Percentiles rank a stretch among this genome's conserved stretches.
Conservation (phyloP, 1,284 basidiomycete species). For the Amanita bisporigera region DNA sequence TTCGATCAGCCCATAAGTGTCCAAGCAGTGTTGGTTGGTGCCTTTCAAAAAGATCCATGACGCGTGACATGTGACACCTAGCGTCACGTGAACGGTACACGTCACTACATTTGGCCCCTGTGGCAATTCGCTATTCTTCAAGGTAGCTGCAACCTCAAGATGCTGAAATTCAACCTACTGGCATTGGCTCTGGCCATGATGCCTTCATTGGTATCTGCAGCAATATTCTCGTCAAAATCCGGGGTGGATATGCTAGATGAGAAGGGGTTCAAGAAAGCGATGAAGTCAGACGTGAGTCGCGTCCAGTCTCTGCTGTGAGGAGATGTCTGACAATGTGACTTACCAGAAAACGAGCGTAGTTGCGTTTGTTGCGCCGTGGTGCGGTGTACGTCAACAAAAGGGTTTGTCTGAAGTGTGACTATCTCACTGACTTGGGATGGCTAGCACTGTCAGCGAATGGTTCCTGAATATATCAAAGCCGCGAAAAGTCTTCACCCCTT, state of each 20-base stretch:
- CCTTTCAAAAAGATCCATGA: too few relatives aligned
- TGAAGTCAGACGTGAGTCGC: conserved; percentile 75
- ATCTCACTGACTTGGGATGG: not conserved
- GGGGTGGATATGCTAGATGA: conserved; percentile 79
- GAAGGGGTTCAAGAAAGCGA: conserved; percentile 72
- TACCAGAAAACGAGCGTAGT: conserved; percentile 73
- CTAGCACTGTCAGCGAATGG: conserved; percentile 89
- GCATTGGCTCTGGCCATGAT: conserved; percentile 49
- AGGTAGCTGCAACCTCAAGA: not conserved
- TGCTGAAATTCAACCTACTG: conserved; percentile 27
- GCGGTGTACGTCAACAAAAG: conserved; percentile 62
- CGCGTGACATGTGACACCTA: too few relatives aligned
- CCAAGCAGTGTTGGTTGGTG: too few relatives aligned
- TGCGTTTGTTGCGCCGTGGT: conserved; percentile 93
- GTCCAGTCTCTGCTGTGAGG: not conserved
- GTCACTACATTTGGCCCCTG: too few relatives aligned
- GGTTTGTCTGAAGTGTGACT: not conserved
- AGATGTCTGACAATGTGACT: not conserved
- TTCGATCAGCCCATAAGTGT: too few relatives aligned
- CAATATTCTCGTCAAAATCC: conserved; percentile 71
- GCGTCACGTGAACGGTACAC: too few relatives aligned
- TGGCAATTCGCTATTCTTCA: too few relatives aligned
- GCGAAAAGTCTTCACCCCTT: conserved; percentile 82
- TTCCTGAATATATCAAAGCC: conserved; percentile 85
- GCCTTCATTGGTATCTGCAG: conserved; percentile 67